phyloP scores from a whole-genome alignment of 305 asterid genomes.

The Fraxinus albicans region DNA sequence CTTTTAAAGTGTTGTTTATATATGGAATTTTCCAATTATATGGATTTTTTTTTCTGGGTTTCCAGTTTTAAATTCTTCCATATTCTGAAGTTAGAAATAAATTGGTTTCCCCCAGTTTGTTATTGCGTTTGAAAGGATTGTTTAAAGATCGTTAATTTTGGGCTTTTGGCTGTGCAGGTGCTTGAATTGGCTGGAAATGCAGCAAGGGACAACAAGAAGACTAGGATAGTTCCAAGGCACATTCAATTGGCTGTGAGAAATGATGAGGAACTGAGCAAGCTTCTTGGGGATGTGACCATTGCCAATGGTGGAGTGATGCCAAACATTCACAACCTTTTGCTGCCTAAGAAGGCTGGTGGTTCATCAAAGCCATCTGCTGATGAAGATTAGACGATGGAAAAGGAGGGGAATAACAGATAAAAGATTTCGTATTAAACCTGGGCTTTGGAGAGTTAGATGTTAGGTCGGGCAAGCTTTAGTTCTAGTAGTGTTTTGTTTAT shows the following conservation, averaged over 20 bases:
- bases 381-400: conserved; percentile 4
- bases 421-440: background rate
- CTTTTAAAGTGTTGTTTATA: background rate
- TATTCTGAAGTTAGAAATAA: background rate
- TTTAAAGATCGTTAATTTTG: background rate
- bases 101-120: background rate
- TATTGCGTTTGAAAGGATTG: background rate
- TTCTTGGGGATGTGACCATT: conserved; percentile 21
- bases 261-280: conserved; percentile 18
- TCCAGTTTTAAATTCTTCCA: background rate
- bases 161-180: background rate
- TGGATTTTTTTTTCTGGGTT: background rate
- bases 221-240: conserved; percentile 10
- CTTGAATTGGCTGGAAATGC: conserved; percentile 24
- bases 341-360: conserved; percentile 19
- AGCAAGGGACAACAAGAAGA: conserved; percentile 14
- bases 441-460: background rate
- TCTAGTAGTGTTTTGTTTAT: background rate
- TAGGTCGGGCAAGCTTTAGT: background rate
- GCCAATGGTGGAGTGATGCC: conserved; percentile 23
- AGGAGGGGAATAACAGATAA: background rate
- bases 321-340: conserved; percentile 18
- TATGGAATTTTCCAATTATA: background rate
- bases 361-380: conserved; percentile 21
- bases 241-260: conserved; percentile 10